A percentile compares a stretch with the other conserved stretches of the same genome.
Conservation (phyloP, 805 yeast genomes). For the Ogataea ganodermae region DNA sequence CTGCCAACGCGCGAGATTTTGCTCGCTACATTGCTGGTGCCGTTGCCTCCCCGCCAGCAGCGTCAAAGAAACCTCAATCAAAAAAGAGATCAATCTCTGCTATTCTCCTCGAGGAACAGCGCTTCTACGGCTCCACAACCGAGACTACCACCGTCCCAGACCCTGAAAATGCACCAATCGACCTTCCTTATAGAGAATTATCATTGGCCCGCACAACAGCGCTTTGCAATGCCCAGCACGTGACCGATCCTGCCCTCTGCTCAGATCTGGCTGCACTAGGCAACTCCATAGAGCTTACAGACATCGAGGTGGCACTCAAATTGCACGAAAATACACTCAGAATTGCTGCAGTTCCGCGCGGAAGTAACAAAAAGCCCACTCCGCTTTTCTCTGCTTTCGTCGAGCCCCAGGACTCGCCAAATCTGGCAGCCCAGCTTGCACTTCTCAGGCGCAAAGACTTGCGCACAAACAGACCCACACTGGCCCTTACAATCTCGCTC, state of each 20-base stretch:
- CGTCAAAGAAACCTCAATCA: constrained; percentile 7
- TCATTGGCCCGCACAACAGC: constrained; percentile 7
- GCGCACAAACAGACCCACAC: neutral
- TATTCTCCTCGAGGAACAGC: constrained; percentile 19
- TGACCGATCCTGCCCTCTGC: neutral
- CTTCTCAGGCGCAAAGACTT: constrained; percentile 10
- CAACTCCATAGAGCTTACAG: constrained; percentile 1
- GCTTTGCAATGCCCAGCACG: constrained; percentile 7
- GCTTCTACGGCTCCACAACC: constrained; percentile 14
- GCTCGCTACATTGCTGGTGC: constrained; percentile 4
- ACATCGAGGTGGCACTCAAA: constrained; percentile 15
- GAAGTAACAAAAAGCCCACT: constrained; percentile 10
- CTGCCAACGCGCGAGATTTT: neutral
- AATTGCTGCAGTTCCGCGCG: constrained; percentile 7
- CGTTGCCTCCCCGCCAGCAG: neutral
- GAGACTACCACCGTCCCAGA: neutral
- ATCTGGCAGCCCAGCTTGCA: constrained; percentile 16
- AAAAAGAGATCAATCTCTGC: constrained; percentile 20
- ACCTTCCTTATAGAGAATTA: neutral
- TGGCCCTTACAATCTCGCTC: neutral
- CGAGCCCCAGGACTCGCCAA: constrained; percentile 13
- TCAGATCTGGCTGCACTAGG: constrained; percentile 3
- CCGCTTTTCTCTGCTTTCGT: constrained; percentile 7
- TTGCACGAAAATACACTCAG: constrained; percentile 8
- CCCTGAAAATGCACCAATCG: neutral